phyloP scores from a whole-genome alignment of 208 protist species.

The Naegleria gruberi region DNA sequence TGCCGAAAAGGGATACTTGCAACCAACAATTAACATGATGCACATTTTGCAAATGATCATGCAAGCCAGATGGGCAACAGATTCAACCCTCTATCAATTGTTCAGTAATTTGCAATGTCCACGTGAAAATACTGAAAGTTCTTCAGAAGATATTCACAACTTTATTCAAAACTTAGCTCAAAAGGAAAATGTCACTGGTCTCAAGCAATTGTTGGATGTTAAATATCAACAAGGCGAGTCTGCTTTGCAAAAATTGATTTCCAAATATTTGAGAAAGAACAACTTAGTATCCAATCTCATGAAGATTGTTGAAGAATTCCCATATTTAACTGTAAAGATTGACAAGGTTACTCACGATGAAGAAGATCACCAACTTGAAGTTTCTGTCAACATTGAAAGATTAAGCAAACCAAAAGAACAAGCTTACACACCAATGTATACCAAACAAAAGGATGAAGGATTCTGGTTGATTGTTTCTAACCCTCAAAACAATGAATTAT shows the following conservation, averaged over 20 bases:
- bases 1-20: slow-evolving; percentile 81
- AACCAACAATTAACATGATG: slow-evolving; percentile 72
- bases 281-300: not conserved
- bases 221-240: not conserved
- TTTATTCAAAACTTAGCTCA: slow-evolving; percentile 24
- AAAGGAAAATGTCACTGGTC: not conserved
- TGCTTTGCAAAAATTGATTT: not conserved
- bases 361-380: slow-evolving; percentile 18
- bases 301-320: not conserved
- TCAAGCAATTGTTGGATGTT: not conserved
- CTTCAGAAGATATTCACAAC: not conserved
- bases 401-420: not conserved
- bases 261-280: not conserved
- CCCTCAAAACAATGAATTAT: slow-evolving; percentile 61
- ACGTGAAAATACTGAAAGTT: slow-evolving; percentile 8
- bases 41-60: slow-evolving; percentile 84
- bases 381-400: not conserved
- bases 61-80: slow-evolving; percentile 77
- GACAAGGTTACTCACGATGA: not conserved
- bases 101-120: not conserved
- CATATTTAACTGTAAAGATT: not conserved
- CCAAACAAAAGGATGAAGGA: slow-evolving; percentile 77
- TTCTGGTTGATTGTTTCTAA: slow-evolving; percentile 77
- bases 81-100: slow-evolving; percentile 68
- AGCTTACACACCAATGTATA: slow-evolving; percentile 62